phyloP scores from a whole-genome alignment of 176 grass and related monocot species.

The Tuctoria greenei region DNA sequence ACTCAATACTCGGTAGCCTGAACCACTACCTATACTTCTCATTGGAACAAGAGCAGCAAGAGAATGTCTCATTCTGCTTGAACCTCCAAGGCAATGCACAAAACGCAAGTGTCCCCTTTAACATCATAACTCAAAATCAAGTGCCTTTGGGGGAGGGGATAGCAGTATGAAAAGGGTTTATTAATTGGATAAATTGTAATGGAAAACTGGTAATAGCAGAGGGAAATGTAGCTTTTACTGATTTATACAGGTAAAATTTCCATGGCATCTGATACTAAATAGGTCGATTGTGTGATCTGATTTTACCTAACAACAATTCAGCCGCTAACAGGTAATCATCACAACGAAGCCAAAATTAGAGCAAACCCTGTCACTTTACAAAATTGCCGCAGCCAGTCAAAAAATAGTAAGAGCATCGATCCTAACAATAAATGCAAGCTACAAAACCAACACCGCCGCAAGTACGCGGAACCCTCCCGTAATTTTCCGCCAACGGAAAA shows the following conservation, averaged over 20 bases:
- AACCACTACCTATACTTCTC: background rate
- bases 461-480: background rate
- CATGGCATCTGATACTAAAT: background rate
- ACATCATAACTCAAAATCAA: background rate
- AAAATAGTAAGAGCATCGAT: slow-evolving; percentile 16
- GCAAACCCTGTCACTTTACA: background rate
- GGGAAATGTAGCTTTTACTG: background rate
- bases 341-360: background rate
- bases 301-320: background rate
- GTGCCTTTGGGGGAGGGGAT: background rate
- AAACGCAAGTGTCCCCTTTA: slow-evolving; percentile 4
- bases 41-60: background rate
- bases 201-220: background rate
- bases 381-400: slow-evolving; percentile 5
- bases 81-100: background rate
- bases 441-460: background rate
- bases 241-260: slow-evolving; percentile 24
- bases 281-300: slow-evolving; percentile 7
- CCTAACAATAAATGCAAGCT: slow-evolving; percentile 44
- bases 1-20: background rate
- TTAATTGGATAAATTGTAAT: slow-evolving; percentile 6
- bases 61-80: background rate
- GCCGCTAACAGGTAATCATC: background rate
- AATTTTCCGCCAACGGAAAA: slow-evolving; percentile 25
- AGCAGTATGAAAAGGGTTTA: background rate